These are phyloP conservation scores for Aspergillus proliferans DNA, from an alignment of 2,329 filamentous ascomycete genomes.

Conservation along the genomic window DNA sequence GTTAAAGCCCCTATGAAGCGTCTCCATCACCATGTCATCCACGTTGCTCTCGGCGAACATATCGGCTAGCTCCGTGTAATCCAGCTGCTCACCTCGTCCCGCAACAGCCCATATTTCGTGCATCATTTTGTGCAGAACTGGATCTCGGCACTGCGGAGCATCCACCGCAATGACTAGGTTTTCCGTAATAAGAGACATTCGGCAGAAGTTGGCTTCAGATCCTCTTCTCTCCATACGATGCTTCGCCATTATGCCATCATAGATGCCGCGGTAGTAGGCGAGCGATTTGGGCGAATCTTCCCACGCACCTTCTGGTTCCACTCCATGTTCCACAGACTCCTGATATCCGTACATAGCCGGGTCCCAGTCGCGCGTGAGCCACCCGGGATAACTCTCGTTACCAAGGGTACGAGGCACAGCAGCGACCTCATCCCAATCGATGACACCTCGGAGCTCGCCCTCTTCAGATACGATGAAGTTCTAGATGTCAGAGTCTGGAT, in stretches of 20 bases:
- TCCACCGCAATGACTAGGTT: constrained; percentile 1
- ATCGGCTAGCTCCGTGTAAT: constrained; percentile 1
- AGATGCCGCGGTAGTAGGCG: constrained; percentile 5
- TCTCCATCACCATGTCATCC: constrained; percentile 1
- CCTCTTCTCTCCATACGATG: too few relatives aligned
- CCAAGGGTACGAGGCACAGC: constrained; percentile 19
- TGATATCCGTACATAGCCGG: constrained; percentile 12
- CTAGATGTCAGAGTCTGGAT: constrained; percentile 25
- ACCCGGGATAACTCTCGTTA: constrained; percentile 16
- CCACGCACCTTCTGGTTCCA: constrained; percentile 12
- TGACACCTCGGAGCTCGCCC: constrained; percentile 20
- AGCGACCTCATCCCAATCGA: constrained; percentile 25
- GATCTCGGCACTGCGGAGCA: constrained; percentile 2
- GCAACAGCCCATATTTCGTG: constrained; percentile 3
- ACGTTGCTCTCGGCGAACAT: constrained; percentile 2
- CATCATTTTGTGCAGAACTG: constrained; percentile 1
- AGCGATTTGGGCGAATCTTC: constrained; percentile 11
- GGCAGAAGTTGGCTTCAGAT: too few relatives aligned
- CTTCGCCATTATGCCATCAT: background rate
- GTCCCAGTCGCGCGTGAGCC: constrained; percentile 21
- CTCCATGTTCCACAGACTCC: constrained; percentile 6
- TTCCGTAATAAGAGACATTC: too few relatives aligned
- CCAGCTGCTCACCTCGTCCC: background rate
- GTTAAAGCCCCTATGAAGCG: constrained; percentile 3
- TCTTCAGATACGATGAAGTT: constrained; percentile 26